phyloP scores from a whole-genome alignment of 768 basidiomycete species.

The Trametes sanguinea region DNA sequence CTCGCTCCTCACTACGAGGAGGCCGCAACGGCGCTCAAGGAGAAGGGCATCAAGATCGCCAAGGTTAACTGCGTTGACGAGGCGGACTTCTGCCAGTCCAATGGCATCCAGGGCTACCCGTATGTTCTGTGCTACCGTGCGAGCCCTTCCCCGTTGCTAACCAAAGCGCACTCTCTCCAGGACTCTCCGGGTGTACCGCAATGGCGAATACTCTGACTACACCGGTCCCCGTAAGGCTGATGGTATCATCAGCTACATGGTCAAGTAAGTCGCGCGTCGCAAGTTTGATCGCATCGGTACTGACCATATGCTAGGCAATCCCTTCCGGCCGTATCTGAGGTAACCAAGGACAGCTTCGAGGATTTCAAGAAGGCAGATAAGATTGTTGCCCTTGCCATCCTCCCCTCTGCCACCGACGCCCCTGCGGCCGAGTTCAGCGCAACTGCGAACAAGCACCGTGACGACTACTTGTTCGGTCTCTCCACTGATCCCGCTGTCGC shows the following conservation, averaged over 20 bases:
- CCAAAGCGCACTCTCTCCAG: slow-evolving; percentile 38
- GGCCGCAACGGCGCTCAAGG: slow-evolving; percentile 91
- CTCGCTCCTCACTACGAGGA: slow-evolving; percentile 93
- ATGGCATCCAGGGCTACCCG: slow-evolving; percentile 95
- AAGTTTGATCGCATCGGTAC: neutral
- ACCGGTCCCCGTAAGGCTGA: slow-evolving; percentile 89
- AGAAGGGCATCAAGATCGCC: slow-evolving; percentile 85
- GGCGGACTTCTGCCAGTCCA: slow-evolving; percentile 84
- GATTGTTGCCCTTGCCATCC: slow-evolving; percentile 86
- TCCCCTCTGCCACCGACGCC: slow-evolving; percentile 68
- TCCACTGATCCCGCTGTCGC: slow-evolving; percentile 70
- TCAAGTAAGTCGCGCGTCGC: slow-evolving; percentile 62
- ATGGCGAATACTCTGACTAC: slow-evolving; percentile 81
- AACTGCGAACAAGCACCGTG: slow-evolving; percentile 85
- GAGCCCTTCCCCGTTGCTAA: neutral
- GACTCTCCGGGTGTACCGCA: slow-evolving; percentile 89
- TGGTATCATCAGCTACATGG: slow-evolving; percentile 95
- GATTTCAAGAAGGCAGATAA: slow-evolving; percentile 90
- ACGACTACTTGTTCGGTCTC: slow-evolving; percentile 91
- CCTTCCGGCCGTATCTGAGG: slow-evolving; percentile 86
- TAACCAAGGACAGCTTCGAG: slow-evolving; percentile 73
- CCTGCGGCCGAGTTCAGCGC: slow-evolving; percentile 75
- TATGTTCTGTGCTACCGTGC: slow-evolving; percentile 41
- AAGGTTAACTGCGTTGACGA: slow-evolving; percentile 98
- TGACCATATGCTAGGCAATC: slow-evolving; percentile 65